phyloP scores from a whole-genome alignment of 257 asterid species.

The Echites panduratus region DNA sequence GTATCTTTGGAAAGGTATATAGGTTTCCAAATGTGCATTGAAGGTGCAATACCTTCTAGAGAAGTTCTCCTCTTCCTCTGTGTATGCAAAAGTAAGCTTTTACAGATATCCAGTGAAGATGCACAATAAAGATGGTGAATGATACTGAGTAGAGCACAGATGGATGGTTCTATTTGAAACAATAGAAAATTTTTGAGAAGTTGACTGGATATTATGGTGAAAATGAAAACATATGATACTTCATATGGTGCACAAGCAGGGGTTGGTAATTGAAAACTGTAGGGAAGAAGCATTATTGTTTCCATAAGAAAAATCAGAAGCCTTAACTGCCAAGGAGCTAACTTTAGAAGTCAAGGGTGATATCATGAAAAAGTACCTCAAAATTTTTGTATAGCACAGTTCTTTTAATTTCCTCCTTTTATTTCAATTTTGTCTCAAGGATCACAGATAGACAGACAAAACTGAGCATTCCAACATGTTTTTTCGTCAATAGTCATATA shows the following conservation, averaged over 20 bases:
- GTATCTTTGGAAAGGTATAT: neutral
- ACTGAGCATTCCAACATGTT: neutral
- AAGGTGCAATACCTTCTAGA: neutral
- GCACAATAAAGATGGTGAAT: neutral
- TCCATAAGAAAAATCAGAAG: neutral
- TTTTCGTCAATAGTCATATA: neutral
- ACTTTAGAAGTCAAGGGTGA: neutral
- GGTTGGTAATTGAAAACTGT: neutral
- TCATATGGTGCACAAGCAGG: neutral
- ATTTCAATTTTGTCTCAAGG: neutral
- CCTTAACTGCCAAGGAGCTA: neutral
- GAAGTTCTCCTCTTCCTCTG: neutral
- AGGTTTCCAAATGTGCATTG: neutral
- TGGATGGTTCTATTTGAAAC: neutral
- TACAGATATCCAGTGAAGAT: no score
- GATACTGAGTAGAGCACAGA: neutral
- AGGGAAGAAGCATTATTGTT: neutral
- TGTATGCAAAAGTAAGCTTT: neutral
- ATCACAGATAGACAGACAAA: neutral
- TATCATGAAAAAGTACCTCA: neutral
- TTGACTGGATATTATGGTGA: neutral
- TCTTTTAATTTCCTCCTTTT: neutral
- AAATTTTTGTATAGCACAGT: no score
- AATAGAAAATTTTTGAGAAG: neutral
- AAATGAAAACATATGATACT: neutral